These are phyloP conservation scores for Pseudozyma flocculosa DNA, from an alignment of 1,284 basidiomycete genomes.

Conservation along the genomic window DNA sequence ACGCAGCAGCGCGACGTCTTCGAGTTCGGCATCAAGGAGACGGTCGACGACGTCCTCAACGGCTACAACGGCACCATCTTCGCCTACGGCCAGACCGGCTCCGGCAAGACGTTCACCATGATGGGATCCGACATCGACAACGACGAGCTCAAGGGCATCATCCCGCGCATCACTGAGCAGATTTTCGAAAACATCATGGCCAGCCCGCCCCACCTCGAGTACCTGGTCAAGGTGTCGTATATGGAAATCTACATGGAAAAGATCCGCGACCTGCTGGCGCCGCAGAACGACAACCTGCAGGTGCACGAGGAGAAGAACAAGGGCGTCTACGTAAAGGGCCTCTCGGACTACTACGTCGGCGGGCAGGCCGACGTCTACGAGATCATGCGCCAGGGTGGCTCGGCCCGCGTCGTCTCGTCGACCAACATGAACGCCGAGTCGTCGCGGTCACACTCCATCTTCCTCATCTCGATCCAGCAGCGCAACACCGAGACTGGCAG, in stretches of 20 bases:
- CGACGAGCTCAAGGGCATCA: conserved; percentile 75
- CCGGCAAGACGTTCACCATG: conserved; percentile 63
- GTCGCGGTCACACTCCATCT: conserved; percentile 98
- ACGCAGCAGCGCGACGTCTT: conserved; percentile 93
- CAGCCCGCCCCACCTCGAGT: conserved; percentile 92
- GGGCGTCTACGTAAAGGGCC: conserved; percentile 96
- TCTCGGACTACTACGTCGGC: conserved; percentile 97
- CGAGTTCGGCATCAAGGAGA: conserved; percentile 95
- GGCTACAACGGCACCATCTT: conserved; percentile 91
- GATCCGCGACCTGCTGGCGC: conserved; percentile 91
- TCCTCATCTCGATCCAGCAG: conserved; percentile 95
- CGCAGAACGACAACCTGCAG: conserved; percentile 96
- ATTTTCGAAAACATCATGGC: conserved; percentile 97
- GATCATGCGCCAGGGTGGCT: conserved; percentile 95
- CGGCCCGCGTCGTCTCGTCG: conserved; percentile 85
- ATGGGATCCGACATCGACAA: conserved; percentile 91
- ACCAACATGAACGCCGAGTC: conserved; percentile 99
- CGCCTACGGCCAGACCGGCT: conserved; percentile 93
- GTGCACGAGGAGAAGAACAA: conserved; percentile 97
- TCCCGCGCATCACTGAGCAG: conserved; percentile 97
- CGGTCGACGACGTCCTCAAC: conserved; percentile 77
- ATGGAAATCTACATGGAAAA: conserved; percentile 99
- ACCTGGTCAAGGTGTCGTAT: conserved; percentile 98
- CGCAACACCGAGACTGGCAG: conserved; percentile 93
- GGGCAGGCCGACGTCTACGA: conserved; percentile 80